Evolutionary conservation across 192 early-diverging fungal species (phyloP).

Genomic region (Haplosporangium gracile): DNA sequence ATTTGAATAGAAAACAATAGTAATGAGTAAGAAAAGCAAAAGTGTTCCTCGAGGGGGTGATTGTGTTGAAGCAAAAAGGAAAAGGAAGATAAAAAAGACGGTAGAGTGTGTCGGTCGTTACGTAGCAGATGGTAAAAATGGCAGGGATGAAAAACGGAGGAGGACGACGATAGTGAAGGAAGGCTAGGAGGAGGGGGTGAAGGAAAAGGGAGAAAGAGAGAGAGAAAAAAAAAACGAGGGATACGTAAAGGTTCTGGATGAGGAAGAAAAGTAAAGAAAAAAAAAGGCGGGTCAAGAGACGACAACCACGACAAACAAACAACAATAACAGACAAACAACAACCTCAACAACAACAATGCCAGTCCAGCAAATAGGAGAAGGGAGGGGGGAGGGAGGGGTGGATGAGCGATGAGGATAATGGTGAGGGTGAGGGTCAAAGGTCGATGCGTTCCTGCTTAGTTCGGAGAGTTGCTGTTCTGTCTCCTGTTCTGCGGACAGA

Average conservation of each 20-base stretch:
- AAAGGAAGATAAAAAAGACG: background rate
- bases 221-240: constrained; percentile 2
- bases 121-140: background rate
- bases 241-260: constrained; percentile 31
- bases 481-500: background rate
- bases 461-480: background rate
- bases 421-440: background rate
- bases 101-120: background rate
- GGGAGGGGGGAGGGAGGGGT: background rate
- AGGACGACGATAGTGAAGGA: background rate
- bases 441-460: constrained; percentile 12
- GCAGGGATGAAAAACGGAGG: constrained; percentile 1
- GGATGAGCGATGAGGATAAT: background rate
- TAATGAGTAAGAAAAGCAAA: background rate
- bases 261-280: background rate
- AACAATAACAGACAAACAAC: too few species aligned
- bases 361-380: background rate
- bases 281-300: background rate
- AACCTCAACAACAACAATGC: background rate
- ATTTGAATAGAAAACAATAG: background rate
- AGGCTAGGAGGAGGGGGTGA: background rate
- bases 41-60: background rate
- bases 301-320: background rate
- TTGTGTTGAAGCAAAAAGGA: background rate
- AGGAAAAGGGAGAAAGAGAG: background rate